Evolutionary conservation across 176 grass and related monocot genomes (phyloP).

Genomic region (Otatea glauca): DNA sequence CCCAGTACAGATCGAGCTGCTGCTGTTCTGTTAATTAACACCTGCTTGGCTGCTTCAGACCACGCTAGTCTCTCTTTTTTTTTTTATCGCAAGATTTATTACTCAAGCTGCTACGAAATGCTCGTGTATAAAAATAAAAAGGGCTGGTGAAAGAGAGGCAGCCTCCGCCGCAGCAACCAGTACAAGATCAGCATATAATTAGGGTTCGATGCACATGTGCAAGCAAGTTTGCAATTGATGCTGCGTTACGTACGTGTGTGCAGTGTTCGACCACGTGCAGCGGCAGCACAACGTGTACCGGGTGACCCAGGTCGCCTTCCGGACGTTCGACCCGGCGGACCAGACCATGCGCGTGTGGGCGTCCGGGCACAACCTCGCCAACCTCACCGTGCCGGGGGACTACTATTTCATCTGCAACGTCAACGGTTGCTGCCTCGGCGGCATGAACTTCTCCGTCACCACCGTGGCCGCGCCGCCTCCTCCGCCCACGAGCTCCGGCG

Average conservation of each 20-base stretch:
- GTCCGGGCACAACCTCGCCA: constrained; percentile 55
- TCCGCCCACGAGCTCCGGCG: constrained; percentile 34
- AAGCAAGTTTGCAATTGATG: background rate
- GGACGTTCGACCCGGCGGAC: constrained; percentile 52
- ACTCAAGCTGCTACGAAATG: background rate
- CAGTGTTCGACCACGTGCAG: constrained; percentile 75
- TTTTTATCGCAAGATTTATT: no score
- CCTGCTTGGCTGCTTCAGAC: background rate
- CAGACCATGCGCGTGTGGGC: constrained; percentile 45
- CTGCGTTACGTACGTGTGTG: background rate
- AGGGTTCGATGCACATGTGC: background rate
- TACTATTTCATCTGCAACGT: constrained; percentile 81
- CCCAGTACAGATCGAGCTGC: no score
- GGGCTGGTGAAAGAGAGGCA: no score
- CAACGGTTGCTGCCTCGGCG: constrained; percentile 71
- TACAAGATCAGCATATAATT: no score
- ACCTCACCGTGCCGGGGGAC: constrained; percentile 52
- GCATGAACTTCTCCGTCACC: constrained; percentile 71
- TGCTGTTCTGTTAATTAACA: no score
- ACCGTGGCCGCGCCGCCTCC: constrained; percentile 41
- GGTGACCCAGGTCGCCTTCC: constrained; percentile 65
- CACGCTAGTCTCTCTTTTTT: no score
- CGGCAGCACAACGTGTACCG: constrained; percentile 67
- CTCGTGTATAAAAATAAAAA: no score
- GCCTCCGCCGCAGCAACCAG: no score